Conservation (phyloP, 495 filamentous ascomycete species). For the Neurospora intermedia region DNA sequence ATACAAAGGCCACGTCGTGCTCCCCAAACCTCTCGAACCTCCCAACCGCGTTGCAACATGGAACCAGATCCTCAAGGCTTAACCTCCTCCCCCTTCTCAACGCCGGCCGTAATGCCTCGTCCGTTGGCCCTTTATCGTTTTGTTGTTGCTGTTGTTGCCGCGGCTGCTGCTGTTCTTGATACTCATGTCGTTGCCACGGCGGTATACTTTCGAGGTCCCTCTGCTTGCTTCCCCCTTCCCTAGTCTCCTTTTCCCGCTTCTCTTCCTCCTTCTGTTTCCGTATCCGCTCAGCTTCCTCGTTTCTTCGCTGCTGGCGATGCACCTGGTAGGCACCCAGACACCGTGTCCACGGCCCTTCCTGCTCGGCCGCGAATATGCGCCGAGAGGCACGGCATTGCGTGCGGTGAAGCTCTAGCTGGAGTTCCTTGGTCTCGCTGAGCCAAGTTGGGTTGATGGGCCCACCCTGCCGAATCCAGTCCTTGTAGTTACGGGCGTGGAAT, state of each 20-base stretch:
- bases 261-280: conserved; percentile 4
- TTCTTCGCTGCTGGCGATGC: conserved; percentile 25
- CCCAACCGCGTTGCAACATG: conserved; percentile 29
- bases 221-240: not conserved
- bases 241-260: not conserved
- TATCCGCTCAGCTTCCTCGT: conserved; percentile 9
- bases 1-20: conserved; percentile 37
- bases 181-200: conserved; percentile 11
- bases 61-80: conserved; percentile 26
- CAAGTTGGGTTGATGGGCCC: conserved; percentile 35
- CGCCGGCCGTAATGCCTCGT: not conserved
- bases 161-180: conserved; percentile 2
- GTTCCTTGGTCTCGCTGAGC: conserved; percentile 29
- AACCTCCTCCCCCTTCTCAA: not conserved
- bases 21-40: conserved; percentile 30
- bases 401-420: conserved; percentile 32
- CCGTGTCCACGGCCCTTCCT: conserved; percentile 14
- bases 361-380: conserved; percentile 32
- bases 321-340: conserved; percentile 38
- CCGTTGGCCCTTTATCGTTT: not conserved
- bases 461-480: conserved; percentile 33
- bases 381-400: conserved; percentile 37
- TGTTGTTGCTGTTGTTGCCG: not conserved
- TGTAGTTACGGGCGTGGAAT: conserved; percentile 29
- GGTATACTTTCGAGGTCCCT: conserved; percentile 1